A percentile compares a stretch with the other conserved stretches of the same genome.
Evolutionary conservation across 306 rosid genomes (phyloP).

Genomic region (Hippophae rhamnoides): DNA sequence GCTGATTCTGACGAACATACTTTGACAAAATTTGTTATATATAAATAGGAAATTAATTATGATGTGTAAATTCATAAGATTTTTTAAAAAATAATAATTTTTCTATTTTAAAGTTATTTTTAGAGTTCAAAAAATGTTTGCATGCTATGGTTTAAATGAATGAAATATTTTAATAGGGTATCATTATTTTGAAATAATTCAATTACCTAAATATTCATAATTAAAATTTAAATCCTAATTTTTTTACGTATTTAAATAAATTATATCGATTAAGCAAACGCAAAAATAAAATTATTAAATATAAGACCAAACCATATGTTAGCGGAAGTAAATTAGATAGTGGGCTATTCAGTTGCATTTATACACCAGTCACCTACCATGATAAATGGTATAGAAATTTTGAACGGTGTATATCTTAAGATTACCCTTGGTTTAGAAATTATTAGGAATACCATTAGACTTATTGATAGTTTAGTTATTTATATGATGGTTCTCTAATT

Average conservation of each 20-base stretch:
- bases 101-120: too few relatives aligned
- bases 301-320: conserved; percentile 62
- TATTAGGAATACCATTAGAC: conserved; percentile 22
- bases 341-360: conserved; percentile 49
- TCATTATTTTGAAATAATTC: too few relatives aligned
- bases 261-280: not conserved
- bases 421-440: conserved; percentile 1
- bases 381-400: conserved; percentile 48
- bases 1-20: conserved; percentile 44
- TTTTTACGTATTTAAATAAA: conserved; percentile 27
- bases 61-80: too few relatives aligned
- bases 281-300: not conserved
- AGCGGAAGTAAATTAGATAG: conserved; percentile 43
- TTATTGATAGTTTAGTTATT: conserved; percentile 6
- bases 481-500: conserved; percentile 17
- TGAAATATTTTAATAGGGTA: too few relatives aligned
- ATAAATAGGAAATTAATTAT: too few relatives aligned
- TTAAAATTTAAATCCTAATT: too few relatives aligned
- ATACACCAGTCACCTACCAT: conserved; percentile 44
- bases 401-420: conserved; percentile 28
- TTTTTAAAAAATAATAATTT: too few relatives aligned
- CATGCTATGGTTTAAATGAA: too few relatives aligned
- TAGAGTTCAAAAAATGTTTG: too few relatives aligned
- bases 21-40: conserved; percentile 28
- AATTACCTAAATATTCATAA: too few relatives aligned